Base-by-base conservation (phyloP, 768 basidiomycete species). In the Clitopilus passeckerianus region DNA sequence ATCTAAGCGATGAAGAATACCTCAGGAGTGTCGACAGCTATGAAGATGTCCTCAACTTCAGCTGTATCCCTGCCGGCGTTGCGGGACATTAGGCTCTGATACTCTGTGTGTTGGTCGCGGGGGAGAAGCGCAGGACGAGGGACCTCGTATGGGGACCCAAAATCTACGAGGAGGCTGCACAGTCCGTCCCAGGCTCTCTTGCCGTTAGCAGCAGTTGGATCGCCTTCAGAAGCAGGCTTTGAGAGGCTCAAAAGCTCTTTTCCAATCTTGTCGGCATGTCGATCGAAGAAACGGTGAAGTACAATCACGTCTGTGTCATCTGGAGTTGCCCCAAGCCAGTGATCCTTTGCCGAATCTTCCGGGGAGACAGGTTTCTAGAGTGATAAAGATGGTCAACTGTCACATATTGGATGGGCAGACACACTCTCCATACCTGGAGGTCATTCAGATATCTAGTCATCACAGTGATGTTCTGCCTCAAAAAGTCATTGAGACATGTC, bases 241-340 rank as follows among this genome's bases (percentile, higher is more conserved):
- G 85, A 80, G 10, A 86, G 78, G 66, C 90, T 91, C 14, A 94
- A 80, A 5, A 94, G 76, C 64, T 93, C 91, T 68, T 92, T 91
- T 30, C 93, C 92, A 57, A 94, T 88, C 68, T 91, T 91, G 70
- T 93, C 91, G 2, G 89, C 87, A 64, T 93, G 89, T 60, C 86
- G 90, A 65, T 90, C 84, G 66, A 93, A 86, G 75, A 91, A 93
- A 9, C 92, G 85, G 68, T 93, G 91, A 10, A 93, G 75, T 12
- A 93, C 87, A 35, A 93, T 85, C 41, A 86, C 82, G 66, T 94
- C 91, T 0, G 91, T 91, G 62, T 93, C 90, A 63, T 93, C 92
- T 41, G 88, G 84, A 2, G 86, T 84, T n/a, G 84, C 86, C 18
- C 90, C 79, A 35, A 86, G 70, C 89, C 89, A 91, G 65, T 89